Conservation (phyloP, 805 yeast species). For the Yarrowia sp. region DNA sequence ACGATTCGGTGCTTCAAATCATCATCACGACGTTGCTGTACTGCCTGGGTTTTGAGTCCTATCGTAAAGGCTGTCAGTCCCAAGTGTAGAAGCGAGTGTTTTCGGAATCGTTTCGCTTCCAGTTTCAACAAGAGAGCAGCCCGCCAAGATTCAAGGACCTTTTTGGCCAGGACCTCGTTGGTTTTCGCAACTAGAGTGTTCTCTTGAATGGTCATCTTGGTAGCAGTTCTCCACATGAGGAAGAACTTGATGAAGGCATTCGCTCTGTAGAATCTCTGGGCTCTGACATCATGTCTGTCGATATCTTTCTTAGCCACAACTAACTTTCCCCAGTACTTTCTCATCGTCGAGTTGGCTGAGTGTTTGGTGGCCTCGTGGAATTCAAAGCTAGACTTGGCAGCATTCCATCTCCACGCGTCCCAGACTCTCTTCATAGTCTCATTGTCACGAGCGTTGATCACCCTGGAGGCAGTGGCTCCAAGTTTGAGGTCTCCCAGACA, state of each 20-base stretch:
- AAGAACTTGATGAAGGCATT: background rate
- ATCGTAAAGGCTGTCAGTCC: background rate
- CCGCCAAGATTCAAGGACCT: background rate
- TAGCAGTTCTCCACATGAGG: background rate
- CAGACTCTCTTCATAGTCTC: background rate
- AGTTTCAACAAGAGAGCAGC: background rate
- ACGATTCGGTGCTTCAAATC: background rate
- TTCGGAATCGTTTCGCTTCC: constrained; percentile 9
- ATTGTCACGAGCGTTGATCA: background rate
- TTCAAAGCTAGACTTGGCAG: background rate
- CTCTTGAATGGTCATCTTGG: background rate
- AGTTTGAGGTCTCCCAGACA: background rate
- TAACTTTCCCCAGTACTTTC: background rate
- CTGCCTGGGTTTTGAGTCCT: background rate
- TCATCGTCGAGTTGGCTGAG: background rate
- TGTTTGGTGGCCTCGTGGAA: background rate
- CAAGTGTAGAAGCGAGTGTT: background rate
- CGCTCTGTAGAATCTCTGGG: background rate
- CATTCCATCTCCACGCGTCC: constrained; percentile 16
- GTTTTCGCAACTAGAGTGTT: background rate
- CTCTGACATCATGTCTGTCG: background rate
- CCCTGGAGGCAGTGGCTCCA: background rate
- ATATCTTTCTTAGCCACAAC: background rate
- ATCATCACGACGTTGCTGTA: background rate
- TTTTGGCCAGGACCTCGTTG: background rate